These are phyloP conservation scores for Elsinoe necatrix DNA, from an alignment of 2,329 filamentous ascomycete species.

Conservation along the genomic window DNA sequence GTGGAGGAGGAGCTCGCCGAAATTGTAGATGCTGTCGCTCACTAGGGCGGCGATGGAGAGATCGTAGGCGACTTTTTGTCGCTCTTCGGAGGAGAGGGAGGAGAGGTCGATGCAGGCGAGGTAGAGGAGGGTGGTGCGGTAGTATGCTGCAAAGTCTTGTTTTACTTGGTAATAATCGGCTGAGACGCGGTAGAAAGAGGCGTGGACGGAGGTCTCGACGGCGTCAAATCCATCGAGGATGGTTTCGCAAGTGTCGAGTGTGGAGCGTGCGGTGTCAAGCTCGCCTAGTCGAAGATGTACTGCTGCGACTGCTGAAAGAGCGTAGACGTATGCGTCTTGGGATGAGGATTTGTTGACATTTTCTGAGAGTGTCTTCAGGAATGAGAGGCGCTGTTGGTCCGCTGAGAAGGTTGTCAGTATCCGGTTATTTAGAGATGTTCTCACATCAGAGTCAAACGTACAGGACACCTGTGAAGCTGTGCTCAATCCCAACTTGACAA, in stretches of 20 bases:
- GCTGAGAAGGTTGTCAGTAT: slow-evolving; percentile 48
- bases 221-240: slow-evolving; percentile 89
- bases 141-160: slow-evolving; percentile 90
- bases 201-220: slow-evolving; percentile 91
- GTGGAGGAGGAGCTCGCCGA: slow-evolving; percentile 95
- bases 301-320: slow-evolving; percentile 78
- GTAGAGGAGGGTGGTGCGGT: slow-evolving; percentile 94
- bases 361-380: slow-evolving; percentile 72
- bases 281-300: slow-evolving; percentile 76
- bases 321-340: slow-evolving; percentile 93
- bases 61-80: slow-evolving; percentile 78
- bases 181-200: slow-evolving; percentile 91
- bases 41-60: slow-evolving; percentile 86
- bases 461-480: slow-evolving; percentile 77
- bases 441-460: slow-evolving; percentile 32
- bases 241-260: slow-evolving; percentile 77
- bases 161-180: slow-evolving; percentile 88
- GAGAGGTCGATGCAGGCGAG: slow-evolving; percentile 87
- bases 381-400: slow-evolving; percentile 74
- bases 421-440: background rate
- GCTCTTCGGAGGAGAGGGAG: slow-evolving; percentile 64
- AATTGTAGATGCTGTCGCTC: slow-evolving; percentile 96
- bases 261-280: slow-evolving; percentile 72
- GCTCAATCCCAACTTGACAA: slow-evolving; percentile 81
- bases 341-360: slow-evolving; percentile 88